These are phyloP conservation scores for Dothiorella sarmentorum DNA, from an alignment of 2,329 filamentous ascomycete species.

Conservation along the genomic window DNA sequence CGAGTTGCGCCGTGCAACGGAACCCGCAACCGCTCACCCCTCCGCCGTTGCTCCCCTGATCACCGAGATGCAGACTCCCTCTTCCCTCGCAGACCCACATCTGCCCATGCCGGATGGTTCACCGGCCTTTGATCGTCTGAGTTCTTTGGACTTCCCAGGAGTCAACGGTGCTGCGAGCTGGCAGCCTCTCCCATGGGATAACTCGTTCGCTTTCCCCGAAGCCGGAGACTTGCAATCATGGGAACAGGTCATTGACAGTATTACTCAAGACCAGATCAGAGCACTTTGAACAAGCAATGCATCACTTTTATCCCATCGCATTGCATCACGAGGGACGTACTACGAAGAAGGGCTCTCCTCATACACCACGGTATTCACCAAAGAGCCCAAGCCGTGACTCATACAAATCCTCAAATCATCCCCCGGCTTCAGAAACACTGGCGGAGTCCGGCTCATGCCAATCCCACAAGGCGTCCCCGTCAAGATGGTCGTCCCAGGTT, in stretches of 20 bases:
- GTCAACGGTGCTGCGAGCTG: conserved; percentile 21
- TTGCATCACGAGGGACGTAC: neutral
- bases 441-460: neutral
- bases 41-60: neutral
- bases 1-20: conserved; percentile 19
- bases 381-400: conserved; percentile 24
- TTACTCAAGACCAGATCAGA: conserved; percentile 21
- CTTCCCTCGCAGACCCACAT: neutral
- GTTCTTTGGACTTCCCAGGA: neutral
- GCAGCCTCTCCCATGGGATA: conserved; percentile 23
- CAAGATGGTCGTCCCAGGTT: conserved; percentile 64
- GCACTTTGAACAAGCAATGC: conserved; percentile 1
- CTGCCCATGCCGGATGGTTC: neutral
- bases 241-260: conserved; percentile 24
- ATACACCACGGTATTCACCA: conserved; percentile 23
- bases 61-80: neutral
- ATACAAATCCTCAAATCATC: neutral
- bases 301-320: neutral
- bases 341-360: conserved; percentile 1
- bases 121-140: neutral
- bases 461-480: conserved; percentile 51
- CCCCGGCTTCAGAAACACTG: neutral
- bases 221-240: conserved; percentile 23
- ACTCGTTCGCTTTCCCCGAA: conserved; percentile 21
- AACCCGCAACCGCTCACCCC: neutral